Conservation (phyloP, 352 stramenopile species). For the Nothophytophthora sp. region DNA sequence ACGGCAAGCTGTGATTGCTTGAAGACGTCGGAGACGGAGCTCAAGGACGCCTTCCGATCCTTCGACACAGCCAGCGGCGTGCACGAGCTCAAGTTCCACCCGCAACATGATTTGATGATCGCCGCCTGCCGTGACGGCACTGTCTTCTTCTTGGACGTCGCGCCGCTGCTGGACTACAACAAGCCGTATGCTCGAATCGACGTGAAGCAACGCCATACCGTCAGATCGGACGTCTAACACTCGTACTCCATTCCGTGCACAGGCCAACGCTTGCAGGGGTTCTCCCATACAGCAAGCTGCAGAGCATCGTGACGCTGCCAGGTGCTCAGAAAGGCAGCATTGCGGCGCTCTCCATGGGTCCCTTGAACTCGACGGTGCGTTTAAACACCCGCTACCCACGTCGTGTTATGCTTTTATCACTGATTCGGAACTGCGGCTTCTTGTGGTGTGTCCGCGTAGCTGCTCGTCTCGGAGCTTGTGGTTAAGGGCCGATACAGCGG, state of each 20-base stretch:
- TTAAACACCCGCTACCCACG: neutral
- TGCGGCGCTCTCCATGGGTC: constrained; percentile 41
- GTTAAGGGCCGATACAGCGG: constrained; percentile 52
- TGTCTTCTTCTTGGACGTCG: constrained; percentile 70
- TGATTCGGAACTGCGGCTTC: neutral
- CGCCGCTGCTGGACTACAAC: constrained; percentile 46
- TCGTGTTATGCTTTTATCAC: neutral
- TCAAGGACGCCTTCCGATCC: constrained; percentile 55
- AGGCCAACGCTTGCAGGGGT: constrained; percentile 44
- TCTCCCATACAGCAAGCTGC: constrained; percentile 53
- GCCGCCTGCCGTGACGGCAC: constrained; percentile 63
- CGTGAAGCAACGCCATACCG: too few relatives aligned
- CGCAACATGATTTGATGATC: constrained; percentile 56
- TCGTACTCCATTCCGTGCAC: constrained; percentile 4
- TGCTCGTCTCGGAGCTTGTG: constrained; percentile 53
- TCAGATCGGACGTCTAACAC: too few relatives aligned
- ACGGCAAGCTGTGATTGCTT: constrained; percentile 38
- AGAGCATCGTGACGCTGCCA: constrained; percentile 40
- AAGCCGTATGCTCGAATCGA: constrained; percentile 58
- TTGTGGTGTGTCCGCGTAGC: constrained; percentile 9
- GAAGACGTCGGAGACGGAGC: constrained; percentile 63
- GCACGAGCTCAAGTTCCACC: constrained; percentile 64
- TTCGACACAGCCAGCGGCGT: constrained; percentile 63
- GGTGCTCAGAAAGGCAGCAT: constrained; percentile 48
- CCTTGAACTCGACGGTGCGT: constrained; percentile 39